Conservation (phyloP, 768 basidiomycete species). For the Butyriboletus loyo region DNA sequence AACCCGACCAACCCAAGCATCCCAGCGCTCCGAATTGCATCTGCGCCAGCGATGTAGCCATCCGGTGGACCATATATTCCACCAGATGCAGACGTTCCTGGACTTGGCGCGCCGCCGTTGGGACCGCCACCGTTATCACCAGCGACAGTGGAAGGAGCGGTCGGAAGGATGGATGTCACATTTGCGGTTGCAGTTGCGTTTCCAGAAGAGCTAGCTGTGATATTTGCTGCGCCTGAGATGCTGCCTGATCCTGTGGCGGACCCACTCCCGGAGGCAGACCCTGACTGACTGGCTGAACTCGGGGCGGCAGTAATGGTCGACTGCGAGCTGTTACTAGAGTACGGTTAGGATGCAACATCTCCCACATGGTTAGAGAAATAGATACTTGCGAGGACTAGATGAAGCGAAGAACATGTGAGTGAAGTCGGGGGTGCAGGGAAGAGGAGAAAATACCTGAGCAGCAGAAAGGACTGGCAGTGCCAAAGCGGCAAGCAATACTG, state of each 20-base stretch:
- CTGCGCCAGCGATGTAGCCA: constrained; percentile 57
- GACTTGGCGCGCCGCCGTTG: constrained; percentile 49
- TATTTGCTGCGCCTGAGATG: constrained; percentile 19
- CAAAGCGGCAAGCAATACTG: constrained; percentile 32
- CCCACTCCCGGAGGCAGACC: constrained; percentile 18
- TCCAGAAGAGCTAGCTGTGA: constrained; percentile 17
- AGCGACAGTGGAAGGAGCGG: constrained; percentile 52
- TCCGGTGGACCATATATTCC: constrained; percentile 69
- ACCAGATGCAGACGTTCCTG: constrained; percentile 44
- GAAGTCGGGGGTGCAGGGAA: too few species aligned
- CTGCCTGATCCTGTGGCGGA: constrained; percentile 23
- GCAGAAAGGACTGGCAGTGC: constrained; percentile 23
- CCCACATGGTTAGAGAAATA: neutral
- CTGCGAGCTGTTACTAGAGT: constrained; percentile 38
- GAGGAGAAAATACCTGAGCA: constrained; percentile 31
- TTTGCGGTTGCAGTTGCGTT: constrained; percentile 33
- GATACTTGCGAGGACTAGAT: constrained; percentile 40
- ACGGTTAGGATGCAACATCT: constrained; percentile 40
- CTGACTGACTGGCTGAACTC: constrained; percentile 23
- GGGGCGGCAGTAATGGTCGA: constrained; percentile 49
- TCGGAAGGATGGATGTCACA: constrained; percentile 35
- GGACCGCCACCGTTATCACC: constrained; percentile 48
- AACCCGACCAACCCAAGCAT: constrained; percentile 44
- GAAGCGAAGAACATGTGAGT: constrained; percentile 4
- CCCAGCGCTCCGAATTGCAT: constrained; percentile 44